Evolutionary conservation across 164 flowering plant species (phyloP), one percentile per base, ranked within the genome.

Genomic region (Sextonia rubra): DNA sequence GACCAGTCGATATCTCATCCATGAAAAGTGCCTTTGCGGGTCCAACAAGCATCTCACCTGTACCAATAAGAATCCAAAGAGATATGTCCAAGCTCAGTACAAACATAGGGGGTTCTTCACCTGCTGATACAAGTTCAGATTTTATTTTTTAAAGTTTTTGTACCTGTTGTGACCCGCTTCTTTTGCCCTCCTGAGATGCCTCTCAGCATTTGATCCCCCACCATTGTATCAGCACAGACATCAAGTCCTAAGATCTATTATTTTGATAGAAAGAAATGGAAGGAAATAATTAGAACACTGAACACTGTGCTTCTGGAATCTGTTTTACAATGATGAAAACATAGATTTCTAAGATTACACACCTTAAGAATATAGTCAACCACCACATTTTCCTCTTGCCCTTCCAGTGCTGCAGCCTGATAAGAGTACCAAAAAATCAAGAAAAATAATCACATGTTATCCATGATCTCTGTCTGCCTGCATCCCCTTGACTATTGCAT

Each of bases 281-380:
- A 25, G 14, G n/a, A 66, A 20, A 18, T 1, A 47, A 20, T 66
- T 37, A 17, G 44, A 47, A 17, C 9, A 9, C 52, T 20, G 44
- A 47, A 17, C 9, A 9, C 52, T 20, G 1, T n/a, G 52, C 23
- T 44, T 12, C 52, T 44, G 11, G 8, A 25, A 12, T 64, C 12
- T 25, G 18, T 20, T 52, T 52, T 15, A 52, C 15, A 52, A 12
- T 52, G 58, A 15, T 3, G n/a, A 52, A 52, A 52, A 52, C 58
- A 52, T 55, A 6, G 26, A 47, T 25, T 3, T 52, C n/a, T 15
- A 8, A 12, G 25, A 56, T 49, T 2, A 22, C 61, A 20, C 76
- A 89, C 91, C 91, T 91, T 89, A 44, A 91, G 60, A 56, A 87
- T 77, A 70, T 92, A 92, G 70, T 91, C 96, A 73, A 90, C 88